Percentiles rank a stretch among this genome's conserved stretches.
These are phyloP conservation scores for Filobasidium floriforme DNA, from an alignment of 768 basidiomycete species.

Conservation along the genomic window DNA sequence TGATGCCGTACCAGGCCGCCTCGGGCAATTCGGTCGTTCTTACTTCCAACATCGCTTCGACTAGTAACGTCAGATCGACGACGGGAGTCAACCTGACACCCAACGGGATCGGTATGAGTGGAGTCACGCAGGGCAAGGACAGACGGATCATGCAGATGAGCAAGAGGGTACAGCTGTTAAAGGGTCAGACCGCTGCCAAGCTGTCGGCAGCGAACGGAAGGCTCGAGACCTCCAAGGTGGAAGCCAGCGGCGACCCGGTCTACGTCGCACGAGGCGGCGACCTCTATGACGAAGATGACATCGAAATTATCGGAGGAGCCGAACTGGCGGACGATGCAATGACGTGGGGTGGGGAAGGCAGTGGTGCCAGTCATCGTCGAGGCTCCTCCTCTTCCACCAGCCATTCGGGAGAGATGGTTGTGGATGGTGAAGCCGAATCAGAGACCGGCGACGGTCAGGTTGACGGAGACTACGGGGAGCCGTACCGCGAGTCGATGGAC, in stretches of 20 bases:
- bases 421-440: constrained; percentile 8
- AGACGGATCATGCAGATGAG: constrained; percentile 41
- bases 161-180: constrained; percentile 43
- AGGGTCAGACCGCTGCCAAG: constrained; percentile 29
- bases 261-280: background rate
- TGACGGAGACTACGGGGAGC: background rate
- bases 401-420: constrained; percentile 26
- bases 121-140: constrained; percentile 27
- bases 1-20: constrained; percentile 54
- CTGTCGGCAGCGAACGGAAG: constrained; percentile 18
- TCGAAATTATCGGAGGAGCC: constrained; percentile 18
- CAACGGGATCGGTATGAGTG: constrained; percentile 28
- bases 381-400: constrained; percentile 8
- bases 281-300: constrained; percentile 16
- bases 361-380: constrained; percentile 14
- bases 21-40: constrained; percentile 92
- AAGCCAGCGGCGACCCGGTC: constrained; percentile 5
- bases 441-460: constrained; percentile 20
- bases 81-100: constrained; percentile 30
- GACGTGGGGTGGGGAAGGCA: constrained; percentile 16
- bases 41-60: constrained; percentile 80
- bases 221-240: constrained; percentile 7
- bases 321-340: constrained; percentile 29
- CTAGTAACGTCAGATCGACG: constrained; percentile 21
- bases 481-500: constrained; percentile 14